Evolutionary conservation across 2,329 filamentous ascomycete species (phyloP).

Genomic region (Lecanosticta acicola): DNA sequence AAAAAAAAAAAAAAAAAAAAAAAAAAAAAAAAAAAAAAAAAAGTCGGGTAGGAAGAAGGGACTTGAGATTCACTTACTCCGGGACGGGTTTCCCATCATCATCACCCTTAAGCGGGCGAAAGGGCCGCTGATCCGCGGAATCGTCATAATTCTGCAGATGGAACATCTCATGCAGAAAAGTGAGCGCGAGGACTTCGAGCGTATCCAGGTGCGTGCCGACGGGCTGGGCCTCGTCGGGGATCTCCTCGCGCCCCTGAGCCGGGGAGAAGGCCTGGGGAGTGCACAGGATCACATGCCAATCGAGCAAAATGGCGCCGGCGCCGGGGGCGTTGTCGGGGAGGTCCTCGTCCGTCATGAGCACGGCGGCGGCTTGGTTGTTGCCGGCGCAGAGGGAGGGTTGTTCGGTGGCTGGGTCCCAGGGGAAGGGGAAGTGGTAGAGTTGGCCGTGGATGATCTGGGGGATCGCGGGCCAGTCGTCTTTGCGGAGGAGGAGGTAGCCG

Average conservation of each 20-base stretch:
- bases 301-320: background rate
- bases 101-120: no score
- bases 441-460: background rate
- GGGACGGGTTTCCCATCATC: background rate
- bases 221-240: background rate
- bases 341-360: background rate
- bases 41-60: background rate
- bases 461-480: background rate
- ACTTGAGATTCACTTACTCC: background rate
- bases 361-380: background rate
- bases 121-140: background rate
- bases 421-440: background rate
- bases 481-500: background rate
- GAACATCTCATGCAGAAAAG: background rate
- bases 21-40: no score
- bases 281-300: background rate
- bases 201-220: background rate
- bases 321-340: background rate
- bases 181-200: background rate
- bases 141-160: background rate
- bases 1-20: no score
- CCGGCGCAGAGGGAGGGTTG: background rate
- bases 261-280: background rate
- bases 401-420: background rate
- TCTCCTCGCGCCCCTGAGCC: background rate